Conservation (phyloP, 1,139 yeast genomes). For the Pneumocystis canis region DNA sequence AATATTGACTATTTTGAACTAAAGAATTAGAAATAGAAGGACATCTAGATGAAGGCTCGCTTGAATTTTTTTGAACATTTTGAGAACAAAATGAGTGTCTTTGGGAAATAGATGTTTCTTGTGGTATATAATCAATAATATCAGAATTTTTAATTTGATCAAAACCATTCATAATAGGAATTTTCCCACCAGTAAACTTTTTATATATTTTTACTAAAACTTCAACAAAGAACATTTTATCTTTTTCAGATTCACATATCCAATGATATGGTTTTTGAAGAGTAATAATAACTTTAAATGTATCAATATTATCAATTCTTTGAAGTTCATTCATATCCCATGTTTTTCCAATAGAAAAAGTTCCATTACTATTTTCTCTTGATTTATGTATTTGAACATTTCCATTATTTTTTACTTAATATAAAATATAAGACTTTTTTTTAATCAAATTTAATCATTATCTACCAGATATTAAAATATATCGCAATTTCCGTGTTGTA, state of each 20-base stretch:
- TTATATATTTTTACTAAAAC: conserved; percentile 50
- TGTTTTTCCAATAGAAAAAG: conserved; percentile 81
- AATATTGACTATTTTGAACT: neutral
- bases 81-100: neutral
- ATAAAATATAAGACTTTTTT: conserved; percentile 22
- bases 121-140: conserved; percentile 1
- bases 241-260: conserved; percentile 59
- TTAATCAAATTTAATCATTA: conserved; percentile 24
- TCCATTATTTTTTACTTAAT: conserved; percentile 42
- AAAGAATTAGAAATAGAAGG: neutral
- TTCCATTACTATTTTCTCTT: conserved; percentile 56
- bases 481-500: conserved; percentile 32
- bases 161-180: conserved; percentile 42
- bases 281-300: conserved; percentile 34
- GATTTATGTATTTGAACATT: conserved; percentile 73
- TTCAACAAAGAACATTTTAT: conserved; percentile 50
- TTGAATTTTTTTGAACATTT: neutral
- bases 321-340: conserved; percentile 74
- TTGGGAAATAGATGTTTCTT: neutral
- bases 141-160: neutral
- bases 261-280: conserved; percentile 77
- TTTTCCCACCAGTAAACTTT: conserved; percentile 49
- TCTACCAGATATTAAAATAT: conserved; percentile 17
- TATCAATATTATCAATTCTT: conserved; percentile 33
- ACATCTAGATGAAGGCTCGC: neutral